Evolutionary conservation across 371 early-diverging fungal species (phyloP).

Genomic region (Nematocida homosporus): DNA sequence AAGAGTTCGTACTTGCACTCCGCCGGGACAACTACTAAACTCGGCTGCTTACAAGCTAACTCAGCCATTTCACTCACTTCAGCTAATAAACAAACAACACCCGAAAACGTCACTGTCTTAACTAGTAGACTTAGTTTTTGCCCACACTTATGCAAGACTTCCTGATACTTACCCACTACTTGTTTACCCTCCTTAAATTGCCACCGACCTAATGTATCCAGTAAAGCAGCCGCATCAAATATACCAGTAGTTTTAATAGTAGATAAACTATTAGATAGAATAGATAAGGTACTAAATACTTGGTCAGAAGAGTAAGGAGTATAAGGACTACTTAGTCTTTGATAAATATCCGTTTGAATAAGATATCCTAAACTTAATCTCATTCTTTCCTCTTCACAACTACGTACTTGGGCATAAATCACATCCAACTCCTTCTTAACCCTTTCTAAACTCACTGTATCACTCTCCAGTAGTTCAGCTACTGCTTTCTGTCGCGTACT

Average conservation of each 20-base stretch:
- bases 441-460: slow-evolving; percentile 11
- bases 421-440: slow-evolving; percentile 44
- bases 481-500: background rate
- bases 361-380: background rate
- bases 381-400: slow-evolving; percentile 3
- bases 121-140: background rate
- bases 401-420: slow-evolving; percentile 10
- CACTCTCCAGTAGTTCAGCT: background rate
- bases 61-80: background rate
- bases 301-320: background rate
- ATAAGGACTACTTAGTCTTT: slow-evolving; percentile 24
- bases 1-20: background rate
- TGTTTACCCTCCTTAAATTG: background rate
- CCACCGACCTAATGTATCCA: slow-evolving; percentile 38
- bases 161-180: background rate
- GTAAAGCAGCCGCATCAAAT: slow-evolving; percentile 3
- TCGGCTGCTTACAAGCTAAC: slow-evolving; percentile 2
- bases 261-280: too few species aligned
- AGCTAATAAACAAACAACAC: background rate
- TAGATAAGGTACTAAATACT: background rate
- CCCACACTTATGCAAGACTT: background rate
- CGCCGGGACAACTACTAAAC: background rate
- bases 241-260: slow-evolving; percentile 9
- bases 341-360: slow-evolving; percentile 12
- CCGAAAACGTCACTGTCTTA: slow-evolving; percentile 11